These are phyloP conservation scores for Trichoderma harzianum DNA, from an alignment of 2,329 filamentous ascomycete genomes.

Conservation along the genomic window DNA sequence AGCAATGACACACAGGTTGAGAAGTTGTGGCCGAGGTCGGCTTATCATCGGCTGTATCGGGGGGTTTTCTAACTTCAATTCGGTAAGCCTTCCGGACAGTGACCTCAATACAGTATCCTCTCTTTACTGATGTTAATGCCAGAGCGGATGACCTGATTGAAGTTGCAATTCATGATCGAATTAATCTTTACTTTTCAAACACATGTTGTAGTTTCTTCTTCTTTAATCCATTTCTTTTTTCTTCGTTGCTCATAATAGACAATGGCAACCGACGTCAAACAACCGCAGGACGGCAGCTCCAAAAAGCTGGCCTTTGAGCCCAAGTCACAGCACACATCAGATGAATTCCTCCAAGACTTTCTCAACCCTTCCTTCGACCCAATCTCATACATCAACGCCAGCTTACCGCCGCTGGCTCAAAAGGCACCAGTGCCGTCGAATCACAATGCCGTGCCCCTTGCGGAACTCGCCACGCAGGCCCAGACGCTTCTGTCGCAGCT, in stretches of 20 bases:
- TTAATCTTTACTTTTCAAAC: background rate
- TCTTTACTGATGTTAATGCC: background rate
- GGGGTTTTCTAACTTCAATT: background rate
- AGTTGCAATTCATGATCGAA: background rate
- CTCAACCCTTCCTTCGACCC: slow-evolving; percentile 75
- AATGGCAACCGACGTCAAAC: slow-evolving; percentile 48
- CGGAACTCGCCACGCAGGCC: slow-evolving; percentile 76
- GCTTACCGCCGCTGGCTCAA: slow-evolving; percentile 64
- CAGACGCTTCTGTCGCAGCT: slow-evolving; percentile 84
- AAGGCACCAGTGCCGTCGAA: slow-evolving; percentile 29
- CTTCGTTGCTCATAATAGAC: slow-evolving; percentile 9
- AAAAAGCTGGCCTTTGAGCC: slow-evolving; percentile 39
- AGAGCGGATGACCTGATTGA: background rate
- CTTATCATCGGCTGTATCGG: slow-evolving; percentile 33
- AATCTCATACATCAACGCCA: slow-evolving; percentile 78
- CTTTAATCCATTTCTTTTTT: background rate
- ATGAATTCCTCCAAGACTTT: slow-evolving; percentile 72
- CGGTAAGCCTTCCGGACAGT: background rate
- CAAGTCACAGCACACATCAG: slow-evolving; percentile 62
- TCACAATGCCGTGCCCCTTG: slow-evolving; percentile 53
- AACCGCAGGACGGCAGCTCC: slow-evolving; percentile 41
- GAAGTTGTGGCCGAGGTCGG: slow-evolving; percentile 24
- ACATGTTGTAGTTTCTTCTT: background rate
- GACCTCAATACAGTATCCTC: background rate
- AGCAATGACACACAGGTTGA: background rate